Percentiles rank a stretch among this genome's conserved stretches.
These are phyloP conservation scores for Prunus davidiana DNA, from an alignment of 306 rosid species.

Conservation along the genomic window DNA sequence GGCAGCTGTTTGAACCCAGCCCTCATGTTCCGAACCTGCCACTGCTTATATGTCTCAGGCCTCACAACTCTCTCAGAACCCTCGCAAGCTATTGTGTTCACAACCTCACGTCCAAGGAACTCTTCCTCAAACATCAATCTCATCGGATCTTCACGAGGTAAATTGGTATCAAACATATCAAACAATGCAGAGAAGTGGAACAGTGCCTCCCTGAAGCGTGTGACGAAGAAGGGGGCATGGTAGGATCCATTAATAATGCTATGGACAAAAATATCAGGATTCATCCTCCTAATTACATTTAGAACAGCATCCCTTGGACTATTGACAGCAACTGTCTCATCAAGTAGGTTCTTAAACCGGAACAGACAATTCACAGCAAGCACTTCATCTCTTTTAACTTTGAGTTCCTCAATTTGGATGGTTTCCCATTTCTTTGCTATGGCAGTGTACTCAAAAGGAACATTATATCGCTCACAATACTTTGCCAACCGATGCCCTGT, in stretches of 20 bases:
- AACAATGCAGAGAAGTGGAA: conserved; percentile 57
- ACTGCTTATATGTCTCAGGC: conserved; percentile 68
- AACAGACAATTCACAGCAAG: conserved; percentile 43
- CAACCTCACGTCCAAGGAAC: conserved; percentile 45
- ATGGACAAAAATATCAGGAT: conserved; percentile 48
- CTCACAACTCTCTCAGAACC: conserved; percentile 59
- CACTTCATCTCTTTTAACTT: conserved; percentile 41
- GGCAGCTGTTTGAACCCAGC: conserved; percentile 56
- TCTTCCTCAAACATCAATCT: conserved; percentile 58
- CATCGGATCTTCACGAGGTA: conserved; percentile 37
- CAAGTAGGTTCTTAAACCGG: conserved; percentile 50
- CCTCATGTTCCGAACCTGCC: conserved; percentile 52
- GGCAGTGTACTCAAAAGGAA: conserved; percentile 53
- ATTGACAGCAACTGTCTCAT: conserved; percentile 48
- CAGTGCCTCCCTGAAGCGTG: conserved; percentile 68
- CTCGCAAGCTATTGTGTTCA: conserved; percentile 63
- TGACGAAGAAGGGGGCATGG: conserved; percentile 58
- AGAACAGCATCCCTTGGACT: conserved; percentile 65
- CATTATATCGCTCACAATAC: conserved; percentile 32
- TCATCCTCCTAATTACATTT: conserved; percentile 38
- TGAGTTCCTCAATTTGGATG: conserved; percentile 50
- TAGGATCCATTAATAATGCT: conserved; percentile 44
- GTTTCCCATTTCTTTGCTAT: conserved; percentile 67
- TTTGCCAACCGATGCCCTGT: conserved; percentile 39
- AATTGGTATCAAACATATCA: conserved; percentile 50